Evolutionary conservation across 2,329 filamentous ascomycete genomes (phyloP).

Genomic region (Aureobasidium lini): DNA sequence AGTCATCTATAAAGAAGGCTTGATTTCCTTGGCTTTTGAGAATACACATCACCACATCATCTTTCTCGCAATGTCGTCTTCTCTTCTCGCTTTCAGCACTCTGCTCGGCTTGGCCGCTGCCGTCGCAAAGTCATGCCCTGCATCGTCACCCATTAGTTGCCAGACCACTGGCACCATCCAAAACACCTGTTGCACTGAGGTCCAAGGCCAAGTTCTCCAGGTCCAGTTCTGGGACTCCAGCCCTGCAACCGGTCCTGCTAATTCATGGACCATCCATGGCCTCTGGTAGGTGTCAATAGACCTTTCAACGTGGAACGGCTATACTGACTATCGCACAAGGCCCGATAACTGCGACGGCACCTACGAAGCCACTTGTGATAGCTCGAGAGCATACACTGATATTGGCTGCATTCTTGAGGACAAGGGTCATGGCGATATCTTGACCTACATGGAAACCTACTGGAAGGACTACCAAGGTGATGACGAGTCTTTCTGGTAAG

Average conservation of each 20-base stretch:
- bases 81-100: background rate
- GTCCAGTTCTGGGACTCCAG: slow-evolving; percentile 24
- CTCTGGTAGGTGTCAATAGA: slow-evolving; percentile 16
- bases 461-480: slow-evolving; percentile 22
- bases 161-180: slow-evolving; percentile 29
- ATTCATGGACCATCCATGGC: slow-evolving; percentile 22
- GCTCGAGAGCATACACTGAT: slow-evolving; percentile 18
- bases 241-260: slow-evolving; percentile 19
- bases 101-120: background rate
- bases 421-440: slow-evolving; percentile 17
- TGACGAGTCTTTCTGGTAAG: slow-evolving; percentile 18
- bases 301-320: background rate
- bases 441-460: slow-evolving; percentile 20
- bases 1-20: slow-evolving; percentile 1
- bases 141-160: slow-evolving; percentile 10
- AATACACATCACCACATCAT: background rate
- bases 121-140: background rate
- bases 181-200: slow-evolving; percentile 64
- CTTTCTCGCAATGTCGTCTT: background rate
- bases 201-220: slow-evolving; percentile 41
- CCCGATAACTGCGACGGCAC: slow-evolving; percentile 21
- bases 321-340: slow-evolving; percentile 1
- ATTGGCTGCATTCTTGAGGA: slow-evolving; percentile 19
- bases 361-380: slow-evolving; percentile 19
- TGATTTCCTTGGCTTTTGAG: background rate